Evolutionary conservation across 148 eudicot species (phyloP).

Genomic region (Camellia sinensis): DNA sequence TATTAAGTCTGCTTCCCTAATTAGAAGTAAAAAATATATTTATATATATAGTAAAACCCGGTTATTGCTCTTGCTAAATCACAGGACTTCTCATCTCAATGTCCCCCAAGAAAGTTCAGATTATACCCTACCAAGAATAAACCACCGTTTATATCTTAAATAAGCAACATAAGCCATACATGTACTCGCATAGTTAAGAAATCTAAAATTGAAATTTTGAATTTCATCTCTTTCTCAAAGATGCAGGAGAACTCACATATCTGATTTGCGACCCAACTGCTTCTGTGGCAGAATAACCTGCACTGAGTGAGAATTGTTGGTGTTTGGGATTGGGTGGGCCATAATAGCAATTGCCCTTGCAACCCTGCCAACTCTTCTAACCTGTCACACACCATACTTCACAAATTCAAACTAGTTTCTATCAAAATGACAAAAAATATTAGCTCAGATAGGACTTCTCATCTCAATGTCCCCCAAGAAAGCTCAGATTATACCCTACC

Average conservation of each 20-base stretch:
- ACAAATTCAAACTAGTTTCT: neutral
- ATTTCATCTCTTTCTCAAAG: neutral
- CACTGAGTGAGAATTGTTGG: constrained; percentile 36
- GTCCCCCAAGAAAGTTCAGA: too few species aligned
- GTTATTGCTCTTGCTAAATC: too few species aligned
- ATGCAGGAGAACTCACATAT: constrained; percentile 61
- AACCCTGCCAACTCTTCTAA: constrained; percentile 89
- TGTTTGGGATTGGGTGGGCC: constrained; percentile 94
- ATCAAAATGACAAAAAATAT: neutral
- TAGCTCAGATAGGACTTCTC: neutral
- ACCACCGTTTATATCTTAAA: neutral
- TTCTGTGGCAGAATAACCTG: constrained; percentile 82
- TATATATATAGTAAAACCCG: too few species aligned
- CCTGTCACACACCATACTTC: constrained; percentile 40
- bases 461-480: too few species aligned
- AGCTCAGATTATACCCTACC: too few species aligned
- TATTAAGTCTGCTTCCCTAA: too few species aligned
- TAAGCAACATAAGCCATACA: neutral
- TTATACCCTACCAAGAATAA: too few species aligned
- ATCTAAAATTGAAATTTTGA: neutral
- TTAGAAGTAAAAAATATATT: too few species aligned
- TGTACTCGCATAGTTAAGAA: neutral
- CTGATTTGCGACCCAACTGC: constrained; percentile 90
- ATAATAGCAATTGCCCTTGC: constrained; percentile 93
- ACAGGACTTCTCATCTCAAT: too few species aligned